These are phyloP conservation scores for Lentinula lateritia DNA, from an alignment of 768 basidiomycete species.

Conservation along the genomic window DNA sequence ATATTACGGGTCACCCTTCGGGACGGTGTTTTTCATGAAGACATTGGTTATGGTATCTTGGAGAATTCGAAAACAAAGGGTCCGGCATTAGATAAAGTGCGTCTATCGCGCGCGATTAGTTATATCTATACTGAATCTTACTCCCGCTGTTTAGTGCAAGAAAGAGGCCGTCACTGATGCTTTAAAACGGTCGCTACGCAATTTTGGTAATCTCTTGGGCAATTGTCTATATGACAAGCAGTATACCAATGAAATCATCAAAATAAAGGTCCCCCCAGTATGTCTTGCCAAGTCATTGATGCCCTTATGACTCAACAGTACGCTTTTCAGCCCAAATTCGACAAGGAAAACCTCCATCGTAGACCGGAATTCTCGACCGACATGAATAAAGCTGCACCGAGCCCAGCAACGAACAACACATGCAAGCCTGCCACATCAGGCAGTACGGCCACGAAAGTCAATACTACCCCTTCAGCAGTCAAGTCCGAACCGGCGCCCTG, in stretches of 20 bases:
- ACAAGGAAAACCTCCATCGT: constrained; percentile 61
- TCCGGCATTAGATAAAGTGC: constrained; percentile 85
- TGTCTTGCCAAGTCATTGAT: constrained; percentile 21
- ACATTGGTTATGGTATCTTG: constrained; percentile 83
- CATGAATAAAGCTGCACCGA: constrained; percentile 23
- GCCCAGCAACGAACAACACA: constrained; percentile 8
- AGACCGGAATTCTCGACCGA: constrained; percentile 62
- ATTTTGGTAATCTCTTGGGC: constrained; percentile 91
- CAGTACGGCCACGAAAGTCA: not conserved
- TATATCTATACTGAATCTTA: not conserved
- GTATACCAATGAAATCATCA: constrained; percentile 78
- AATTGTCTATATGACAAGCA: constrained; percentile 97
- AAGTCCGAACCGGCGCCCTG: constrained; percentile 7
- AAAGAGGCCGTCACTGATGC: constrained; percentile 98
- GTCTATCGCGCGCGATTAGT: constrained; percentile 13
- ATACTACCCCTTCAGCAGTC: not conserved
- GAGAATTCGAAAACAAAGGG: constrained; percentile 88
- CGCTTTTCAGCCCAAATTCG: constrained; percentile 53
- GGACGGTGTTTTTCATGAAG: constrained; percentile 90
- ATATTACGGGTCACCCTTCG: constrained; percentile 81
- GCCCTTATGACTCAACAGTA: not conserved
- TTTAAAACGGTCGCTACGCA: constrained; percentile 83
- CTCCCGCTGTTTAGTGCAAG: constrained; percentile 63
- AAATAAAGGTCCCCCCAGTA: constrained; percentile 82
- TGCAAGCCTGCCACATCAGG: not conserved